A percentile compares a stretch with the other conserved stretches of the same genome.
Evolutionary conservation across 441 rosid genomes (phyloP).

Genomic region (Corymbia calophylla): DNA sequence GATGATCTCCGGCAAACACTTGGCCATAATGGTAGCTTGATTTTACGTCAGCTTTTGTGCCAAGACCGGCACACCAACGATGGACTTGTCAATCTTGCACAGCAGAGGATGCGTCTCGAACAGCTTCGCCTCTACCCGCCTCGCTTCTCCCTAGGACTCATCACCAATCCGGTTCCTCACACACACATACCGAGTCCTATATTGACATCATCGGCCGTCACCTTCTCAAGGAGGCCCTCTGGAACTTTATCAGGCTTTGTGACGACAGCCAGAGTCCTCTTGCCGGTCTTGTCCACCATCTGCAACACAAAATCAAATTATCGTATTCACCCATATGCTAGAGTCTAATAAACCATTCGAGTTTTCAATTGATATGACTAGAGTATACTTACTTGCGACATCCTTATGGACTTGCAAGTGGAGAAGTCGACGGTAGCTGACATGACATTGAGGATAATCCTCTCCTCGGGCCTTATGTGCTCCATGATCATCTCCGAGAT

Average conservation of each 20-base stretch:
- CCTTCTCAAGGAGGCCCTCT: not conserved
- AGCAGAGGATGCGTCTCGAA: not conserved
- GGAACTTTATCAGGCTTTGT: not conserved
- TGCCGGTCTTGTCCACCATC: not conserved
- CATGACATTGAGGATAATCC: too few species aligned
- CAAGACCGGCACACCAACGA: not conserved
- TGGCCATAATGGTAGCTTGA: not conserved
- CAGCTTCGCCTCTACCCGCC: not conserved
- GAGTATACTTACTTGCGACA: too few species aligned
- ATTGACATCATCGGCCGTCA: not conserved
- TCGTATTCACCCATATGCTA: not conserved
- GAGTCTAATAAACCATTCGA: not conserved
- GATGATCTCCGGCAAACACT: not conserved
- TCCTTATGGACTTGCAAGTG: too few species aligned
- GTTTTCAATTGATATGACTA: not conserved
- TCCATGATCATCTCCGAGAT: too few species aligned
- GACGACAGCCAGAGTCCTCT: not conserved
- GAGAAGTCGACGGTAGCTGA: too few species aligned
- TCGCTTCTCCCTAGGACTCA: not conserved
- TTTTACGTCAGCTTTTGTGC: not conserved
- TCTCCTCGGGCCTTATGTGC: too few species aligned
- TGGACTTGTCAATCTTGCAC: not conserved
- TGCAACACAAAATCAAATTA: not conserved
- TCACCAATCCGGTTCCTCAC: not conserved
- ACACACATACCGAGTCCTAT: not conserved